Base-by-base conservation (phyloP, 2,329 filamentous ascomycete species). In the Apiospora marii region DNA sequence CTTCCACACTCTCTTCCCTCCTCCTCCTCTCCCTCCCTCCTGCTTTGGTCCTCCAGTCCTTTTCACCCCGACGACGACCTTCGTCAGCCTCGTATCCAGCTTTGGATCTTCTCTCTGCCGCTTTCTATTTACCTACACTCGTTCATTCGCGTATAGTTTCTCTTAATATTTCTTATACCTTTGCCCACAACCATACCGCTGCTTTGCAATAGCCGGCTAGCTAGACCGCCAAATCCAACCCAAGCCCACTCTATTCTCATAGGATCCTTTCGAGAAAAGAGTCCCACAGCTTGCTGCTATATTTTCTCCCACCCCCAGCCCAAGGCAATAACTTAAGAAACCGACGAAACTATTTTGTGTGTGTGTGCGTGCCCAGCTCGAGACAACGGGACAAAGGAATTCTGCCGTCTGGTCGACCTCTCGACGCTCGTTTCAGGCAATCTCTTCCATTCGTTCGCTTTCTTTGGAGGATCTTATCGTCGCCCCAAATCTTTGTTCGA, bases 21-120 rank as follows among this genome's bases (percentile, higher is more conserved):
- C 67, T 68, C 64, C 48, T 34, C 51, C 72, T 37, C 53, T 69
- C 68, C 49, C 67, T 64, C 67, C 70, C 64, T 41, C 70, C 51
- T 53, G 43, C 67, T 49, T 41, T 51, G 72, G 70, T 72, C 72
- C 67, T 70, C 53, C 72, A 71, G 70, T 73, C 72, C 70, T 72
- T 73, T 73, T 68, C 70, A 67, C 67, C 37, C 58, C 58, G 67
- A 67, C 71, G 67, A 34, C 69, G 44, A 46, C 61, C 49, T 71
- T 61, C 58, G 58, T 68, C 44, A 69, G 67, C 72, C 67, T 69
- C 41, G 70, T 27, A 61, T 73, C 72, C 72, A 70, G 51, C 68
- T 73, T 73, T 73, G 70, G 72, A 73, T 73, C 72, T 73, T 73
- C 70, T 70, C 67, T n/a, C 67, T 48, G 37, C 67, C 37, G 58